Percentiles rank a stretch among this genome's conserved stretches.
These are phyloP conservation scores for Mallotus nudiflorus DNA, from an alignment of 345 rosid genomes.

Conservation along the genomic window DNA sequence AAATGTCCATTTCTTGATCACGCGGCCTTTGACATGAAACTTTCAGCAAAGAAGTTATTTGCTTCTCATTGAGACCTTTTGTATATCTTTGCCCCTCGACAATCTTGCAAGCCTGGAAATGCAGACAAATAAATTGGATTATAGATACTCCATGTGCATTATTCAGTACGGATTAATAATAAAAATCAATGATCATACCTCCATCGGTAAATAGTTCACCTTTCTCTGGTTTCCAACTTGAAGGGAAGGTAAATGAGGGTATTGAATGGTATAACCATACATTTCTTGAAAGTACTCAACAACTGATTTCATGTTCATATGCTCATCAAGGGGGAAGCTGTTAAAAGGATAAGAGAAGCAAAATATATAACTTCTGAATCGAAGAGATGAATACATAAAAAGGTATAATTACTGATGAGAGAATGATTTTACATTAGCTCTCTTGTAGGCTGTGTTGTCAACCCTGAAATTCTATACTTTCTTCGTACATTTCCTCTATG, in stretches of 20 bases:
- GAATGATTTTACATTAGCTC: conserved; percentile 32
- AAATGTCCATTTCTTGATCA: conserved; percentile 37
- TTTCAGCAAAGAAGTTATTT: conserved; percentile 41
- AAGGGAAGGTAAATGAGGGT: conserved; percentile 45
- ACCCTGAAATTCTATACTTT: conserved; percentile 40
- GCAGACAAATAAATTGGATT: not conserved
- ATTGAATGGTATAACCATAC: conserved; percentile 32
- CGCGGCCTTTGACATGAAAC: conserved; percentile 42
- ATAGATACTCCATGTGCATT: not conserved
- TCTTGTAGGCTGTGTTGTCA: conserved; percentile 43
- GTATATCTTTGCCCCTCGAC: conserved; percentile 46
- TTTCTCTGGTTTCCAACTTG: conserved; percentile 42
- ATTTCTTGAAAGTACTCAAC: conserved; percentile 43
- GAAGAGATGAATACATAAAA: too few species aligned
- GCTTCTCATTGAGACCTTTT: conserved; percentile 42
- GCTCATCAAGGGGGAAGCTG: conserved; percentile 47
- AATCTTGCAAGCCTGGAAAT: conserved; percentile 42
- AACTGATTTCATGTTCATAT: conserved; percentile 43
- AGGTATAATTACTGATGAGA: not conserved
- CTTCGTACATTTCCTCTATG: conserved; percentile 42
- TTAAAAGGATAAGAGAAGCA: not conserved
- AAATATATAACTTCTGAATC: not conserved
- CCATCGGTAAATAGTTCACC: conserved; percentile 46
- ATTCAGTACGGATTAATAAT: not conserved
- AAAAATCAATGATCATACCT: conserved; percentile 23